phyloP scores from a whole-genome alignment of 1,284 basidiomycete species.

The Puccinia brachypodii region DNA sequence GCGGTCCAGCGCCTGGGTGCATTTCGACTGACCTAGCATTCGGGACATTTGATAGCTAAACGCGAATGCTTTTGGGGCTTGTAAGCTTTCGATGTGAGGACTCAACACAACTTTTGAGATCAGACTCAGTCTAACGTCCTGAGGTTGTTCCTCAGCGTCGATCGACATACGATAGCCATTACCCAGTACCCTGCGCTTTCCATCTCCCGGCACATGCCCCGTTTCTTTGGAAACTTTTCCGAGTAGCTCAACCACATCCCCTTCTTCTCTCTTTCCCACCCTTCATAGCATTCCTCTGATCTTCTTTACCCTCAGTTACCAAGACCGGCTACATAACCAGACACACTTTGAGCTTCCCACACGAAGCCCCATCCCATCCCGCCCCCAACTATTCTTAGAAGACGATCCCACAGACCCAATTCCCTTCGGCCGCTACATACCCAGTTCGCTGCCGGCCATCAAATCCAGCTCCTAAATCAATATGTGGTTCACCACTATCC shows the following conservation, averaged over 20 bases:
- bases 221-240: slow-evolving; percentile 5
- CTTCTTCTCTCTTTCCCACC: background rate
- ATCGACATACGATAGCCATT: background rate
- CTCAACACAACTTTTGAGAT: background rate
- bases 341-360: background rate
- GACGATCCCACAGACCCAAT: background rate
- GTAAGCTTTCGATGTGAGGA: background rate
- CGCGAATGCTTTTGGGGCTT: background rate
- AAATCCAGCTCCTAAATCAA: too few species aligned
- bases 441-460: background rate
- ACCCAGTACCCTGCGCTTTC: background rate
- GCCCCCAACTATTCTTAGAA: background rate
- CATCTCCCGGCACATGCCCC: background rate
- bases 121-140: background rate
- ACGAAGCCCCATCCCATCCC: background rate
- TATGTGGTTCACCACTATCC: too few species aligned
- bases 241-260: slow-evolving; percentile 5
- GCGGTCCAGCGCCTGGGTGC: background rate
- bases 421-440: background rate
- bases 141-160: background rate
- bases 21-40: background rate
- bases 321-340: background rate
- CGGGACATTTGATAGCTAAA: background rate
- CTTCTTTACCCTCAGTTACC: background rate
- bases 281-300: background rate